Evolutionary conservation across 2,329 filamentous ascomycete species (phyloP).

Genomic region (Tolypocladium amazonense): DNA sequence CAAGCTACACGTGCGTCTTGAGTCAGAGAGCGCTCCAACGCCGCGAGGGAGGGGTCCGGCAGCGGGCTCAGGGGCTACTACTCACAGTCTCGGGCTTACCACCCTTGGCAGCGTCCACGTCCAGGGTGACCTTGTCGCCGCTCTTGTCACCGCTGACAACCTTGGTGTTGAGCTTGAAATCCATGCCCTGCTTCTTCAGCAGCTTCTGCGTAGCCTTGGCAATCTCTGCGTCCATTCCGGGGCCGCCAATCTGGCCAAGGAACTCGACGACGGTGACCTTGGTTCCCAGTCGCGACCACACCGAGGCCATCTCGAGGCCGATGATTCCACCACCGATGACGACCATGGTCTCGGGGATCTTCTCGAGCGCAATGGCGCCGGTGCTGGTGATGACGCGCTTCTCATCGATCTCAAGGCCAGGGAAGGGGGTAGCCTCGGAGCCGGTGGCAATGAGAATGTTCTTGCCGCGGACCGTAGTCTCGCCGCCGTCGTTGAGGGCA

Average conservation of each 20-base stretch:
- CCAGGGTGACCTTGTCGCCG: slow-evolving; percentile 68
- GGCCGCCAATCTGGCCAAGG: slow-evolving; percentile 89
- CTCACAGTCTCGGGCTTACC: slow-evolving; percentile 86
- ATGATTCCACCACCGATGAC: slow-evolving; percentile 99
- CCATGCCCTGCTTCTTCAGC: slow-evolving; percentile 90
- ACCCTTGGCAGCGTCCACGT: slow-evolving; percentile 87
- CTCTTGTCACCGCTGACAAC: slow-evolving; percentile 75
- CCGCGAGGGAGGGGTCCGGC: not conserved
- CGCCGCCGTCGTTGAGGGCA: slow-evolving; percentile 80
- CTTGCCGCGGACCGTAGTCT: slow-evolving; percentile 79
- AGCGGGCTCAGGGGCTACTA: slow-evolving; percentile 5
- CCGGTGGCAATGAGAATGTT: slow-evolving; percentile 98
- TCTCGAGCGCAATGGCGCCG: slow-evolving; percentile 76
- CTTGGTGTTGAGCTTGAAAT: slow-evolving; percentile 98
- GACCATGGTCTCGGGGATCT: slow-evolving; percentile 92
- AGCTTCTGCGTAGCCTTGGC: slow-evolving; percentile 88
- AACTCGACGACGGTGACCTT: slow-evolving; percentile 98
- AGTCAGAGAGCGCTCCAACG: not conserved
- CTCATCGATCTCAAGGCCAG: slow-evolving; percentile 91
- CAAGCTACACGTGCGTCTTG: slow-evolving; percentile 46
- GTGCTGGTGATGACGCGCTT: slow-evolving; percentile 96
- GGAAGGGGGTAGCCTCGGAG: slow-evolving; percentile 91
- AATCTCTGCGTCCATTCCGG: slow-evolving; percentile 93
- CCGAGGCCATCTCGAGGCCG: slow-evolving; percentile 94
- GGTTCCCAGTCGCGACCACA: slow-evolving; percentile 88